Evolutionary conservation across 495 filamentous ascomycete species (phyloP).

Genomic region (Hypoxylon trugodes): DNA sequence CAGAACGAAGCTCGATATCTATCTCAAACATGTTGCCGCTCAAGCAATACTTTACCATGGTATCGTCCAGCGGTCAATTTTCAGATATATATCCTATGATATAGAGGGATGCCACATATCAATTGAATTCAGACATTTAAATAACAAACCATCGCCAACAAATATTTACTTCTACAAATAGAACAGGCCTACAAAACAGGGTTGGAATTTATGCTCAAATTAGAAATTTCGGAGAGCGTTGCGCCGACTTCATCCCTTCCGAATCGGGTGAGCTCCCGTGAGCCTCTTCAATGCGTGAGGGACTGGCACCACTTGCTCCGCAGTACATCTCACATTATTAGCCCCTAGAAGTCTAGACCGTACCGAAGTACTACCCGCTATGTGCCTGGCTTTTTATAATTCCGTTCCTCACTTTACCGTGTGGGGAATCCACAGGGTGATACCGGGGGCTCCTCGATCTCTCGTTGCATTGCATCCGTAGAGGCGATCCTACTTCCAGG

Average conservation of each 20-base stretch:
- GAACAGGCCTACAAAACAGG: constrained; percentile 10
- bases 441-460: constrained; percentile 24
- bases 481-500: not conserved
- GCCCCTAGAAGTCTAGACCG: constrained; percentile 8
- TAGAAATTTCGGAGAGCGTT: constrained; percentile 32
- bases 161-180: not conserved
- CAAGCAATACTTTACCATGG: too few species aligned
- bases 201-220: constrained; percentile 11
- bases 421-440: constrained; percentile 29
- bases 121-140: not conserved
- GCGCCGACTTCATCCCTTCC: constrained; percentile 37
- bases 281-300: constrained; percentile 9
- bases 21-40: too few species aligned
- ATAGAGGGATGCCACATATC: constrained; percentile 1
- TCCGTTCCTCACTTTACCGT: constrained; percentile 20
- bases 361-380: not conserved
- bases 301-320: not conserved
- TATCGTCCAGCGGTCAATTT: too few species aligned
- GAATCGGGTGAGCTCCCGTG: constrained; percentile 16
- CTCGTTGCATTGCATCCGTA: constrained; percentile 27
- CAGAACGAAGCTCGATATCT: too few species aligned
- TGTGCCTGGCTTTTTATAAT: constrained; percentile 30
- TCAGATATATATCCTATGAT: too few species aligned
- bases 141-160: not conserved
- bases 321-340: not conserved